Conservation (phyloP, 345 rosid species). For the Xanthoceras sorbifolium region DNA sequence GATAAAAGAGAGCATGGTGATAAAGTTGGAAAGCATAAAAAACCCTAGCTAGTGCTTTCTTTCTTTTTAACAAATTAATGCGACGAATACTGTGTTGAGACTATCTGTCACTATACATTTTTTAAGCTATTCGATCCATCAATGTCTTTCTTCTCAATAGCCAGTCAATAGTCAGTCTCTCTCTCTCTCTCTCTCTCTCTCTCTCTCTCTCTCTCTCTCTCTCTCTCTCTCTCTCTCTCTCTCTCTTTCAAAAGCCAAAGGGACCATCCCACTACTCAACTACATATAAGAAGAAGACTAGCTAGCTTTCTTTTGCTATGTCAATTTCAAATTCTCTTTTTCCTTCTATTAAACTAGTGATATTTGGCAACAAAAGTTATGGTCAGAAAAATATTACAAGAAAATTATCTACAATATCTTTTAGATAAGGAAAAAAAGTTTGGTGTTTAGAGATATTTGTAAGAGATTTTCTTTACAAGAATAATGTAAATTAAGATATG, state of each 20-base stretch:
- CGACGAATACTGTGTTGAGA: slow-evolving; percentile 4
- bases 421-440: not conserved
- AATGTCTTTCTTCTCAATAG: not conserved
- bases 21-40: slow-evolving; percentile 23
- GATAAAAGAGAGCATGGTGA: not conserved
- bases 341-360: not conserved
- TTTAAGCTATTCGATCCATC: not conserved
- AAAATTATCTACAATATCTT: not conserved
- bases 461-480: no score
- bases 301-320: not conserved
- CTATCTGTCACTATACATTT: slow-evolving; percentile 1
- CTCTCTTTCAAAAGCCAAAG: not conserved
- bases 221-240: no score
- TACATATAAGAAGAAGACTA: not conserved
- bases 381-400: not conserved
- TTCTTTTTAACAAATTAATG: slow-evolving; percentile 11
- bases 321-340: not conserved
- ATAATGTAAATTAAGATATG: no score
- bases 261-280: slow-evolving; percentile 18
- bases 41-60: slow-evolving; percentile 12
- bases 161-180: no score
- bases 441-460: no score
- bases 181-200: no score
- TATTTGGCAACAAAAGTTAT: not conserved
- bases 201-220: no score